A percentile compares a stretch with the other conserved stretches of the same genome.
phyloP scores from a whole-genome alignment of 495 filamentous ascomycete species.

The Cercophora samala region DNA sequence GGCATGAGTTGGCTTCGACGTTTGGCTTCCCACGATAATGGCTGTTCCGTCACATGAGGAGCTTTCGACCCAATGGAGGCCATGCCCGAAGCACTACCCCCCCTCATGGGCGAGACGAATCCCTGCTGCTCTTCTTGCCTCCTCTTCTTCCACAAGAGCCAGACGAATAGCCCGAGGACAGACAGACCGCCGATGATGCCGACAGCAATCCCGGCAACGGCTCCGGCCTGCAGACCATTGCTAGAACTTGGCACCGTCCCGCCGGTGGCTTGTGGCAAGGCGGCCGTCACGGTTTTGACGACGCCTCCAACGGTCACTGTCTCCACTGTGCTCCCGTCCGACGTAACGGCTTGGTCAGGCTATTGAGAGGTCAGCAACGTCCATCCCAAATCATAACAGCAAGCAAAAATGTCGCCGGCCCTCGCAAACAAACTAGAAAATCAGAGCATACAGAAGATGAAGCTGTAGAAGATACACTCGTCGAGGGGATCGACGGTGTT shows the following conservation, averaged over 20 bases:
- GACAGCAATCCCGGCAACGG: constrained; percentile 42
- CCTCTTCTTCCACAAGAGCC: constrained; percentile 34
- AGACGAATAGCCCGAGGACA: constrained; percentile 30
- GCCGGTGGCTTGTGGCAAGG: constrained; percentile 26
- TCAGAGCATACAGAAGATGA: constrained; percentile 29
- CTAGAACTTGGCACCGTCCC: constrained; percentile 8
- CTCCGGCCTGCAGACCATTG: constrained; percentile 34
- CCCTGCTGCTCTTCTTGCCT: constrained; percentile 25
- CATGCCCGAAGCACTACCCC: constrained; percentile 40
- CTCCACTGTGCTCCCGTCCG: constrained; percentile 18
- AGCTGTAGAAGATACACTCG: constrained; percentile 18
- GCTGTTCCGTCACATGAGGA: constrained; percentile 34
- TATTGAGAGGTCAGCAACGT: constrained; percentile 16
- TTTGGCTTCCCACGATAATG: constrained; percentile 25
- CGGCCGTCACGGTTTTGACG: constrained; percentile 42
- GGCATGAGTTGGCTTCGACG: constrained; percentile 51
- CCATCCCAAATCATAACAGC: not conserved
- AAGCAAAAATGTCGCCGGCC: not conserved
- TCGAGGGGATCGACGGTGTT: constrained; percentile 23
- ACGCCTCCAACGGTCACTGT: constrained; percentile 44
- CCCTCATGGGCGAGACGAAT: constrained; percentile 30
- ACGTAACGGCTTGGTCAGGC: not conserved
- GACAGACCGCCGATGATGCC: constrained; percentile 39
- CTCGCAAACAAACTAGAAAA: constrained; percentile 10
- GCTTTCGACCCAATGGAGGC: constrained; percentile 33